Evolutionary conservation across 2,329 filamentous ascomycete species (phyloP).

Genomic region (Colletotrichum falcatum): DNA sequence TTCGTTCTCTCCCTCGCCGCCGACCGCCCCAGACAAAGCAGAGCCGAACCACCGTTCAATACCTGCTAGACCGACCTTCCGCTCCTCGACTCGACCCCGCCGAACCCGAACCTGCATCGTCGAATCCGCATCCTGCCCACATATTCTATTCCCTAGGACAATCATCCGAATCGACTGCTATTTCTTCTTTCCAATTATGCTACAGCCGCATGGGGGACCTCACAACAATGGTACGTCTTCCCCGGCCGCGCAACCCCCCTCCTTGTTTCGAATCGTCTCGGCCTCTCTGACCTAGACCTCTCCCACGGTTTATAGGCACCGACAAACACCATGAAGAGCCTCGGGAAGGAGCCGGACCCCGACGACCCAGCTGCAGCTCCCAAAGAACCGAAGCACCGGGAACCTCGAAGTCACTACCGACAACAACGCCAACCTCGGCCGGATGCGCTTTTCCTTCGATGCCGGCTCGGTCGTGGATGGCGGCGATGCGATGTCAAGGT

Average conservation of each 20-base stretch:
- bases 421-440: conserved; percentile 64
- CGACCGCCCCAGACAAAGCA: conserved; percentile 21
- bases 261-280: conserved; percentile 7
- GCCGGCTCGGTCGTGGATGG: conserved; percentile 65
- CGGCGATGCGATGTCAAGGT: conserved; percentile 79
- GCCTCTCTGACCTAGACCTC: conserved; percentile 38
- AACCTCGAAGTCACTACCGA: conserved; percentile 66
- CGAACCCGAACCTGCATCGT: conserved; percentile 39
- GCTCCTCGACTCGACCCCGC: conserved; percentile 41
- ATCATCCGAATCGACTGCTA: conserved; percentile 29
- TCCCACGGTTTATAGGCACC: conserved; percentile 53
- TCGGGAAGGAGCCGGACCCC: conserved; percentile 58
- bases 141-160: conserved; percentile 16
- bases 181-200: conserved; percentile 52
- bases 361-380: conserved; percentile 62
- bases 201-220: conserved; percentile 57
- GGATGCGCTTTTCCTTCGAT: conserved; percentile 83
- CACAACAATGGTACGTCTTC: conserved; percentile 54
- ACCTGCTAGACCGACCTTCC: conserved; percentile 19
- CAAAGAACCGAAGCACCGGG: conserved; percentile 75
- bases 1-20: conserved; percentile 14
- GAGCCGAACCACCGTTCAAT: conserved; percentile 22
- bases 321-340: conserved; percentile 54
- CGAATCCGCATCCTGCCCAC: conserved; percentile 38
- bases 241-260: conserved; percentile 12